Percentiles rank a stretch among this genome's conserved stretches.
Conservation (phyloP, 192 early-diverging fungal genomes). For the Coemansia sp. region DNA sequence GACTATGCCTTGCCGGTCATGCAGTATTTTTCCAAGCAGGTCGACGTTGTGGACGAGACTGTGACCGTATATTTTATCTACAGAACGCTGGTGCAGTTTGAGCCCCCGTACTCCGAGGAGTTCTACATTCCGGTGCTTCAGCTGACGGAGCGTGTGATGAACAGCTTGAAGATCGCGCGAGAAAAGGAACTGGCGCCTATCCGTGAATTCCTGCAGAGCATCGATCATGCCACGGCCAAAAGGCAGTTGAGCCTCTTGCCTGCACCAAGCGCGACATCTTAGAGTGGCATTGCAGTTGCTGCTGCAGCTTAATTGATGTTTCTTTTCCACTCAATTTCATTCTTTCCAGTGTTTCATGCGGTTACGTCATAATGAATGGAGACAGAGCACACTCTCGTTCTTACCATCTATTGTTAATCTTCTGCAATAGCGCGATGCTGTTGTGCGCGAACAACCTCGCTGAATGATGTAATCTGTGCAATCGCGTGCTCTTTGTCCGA, state of each 20-base stretch:
- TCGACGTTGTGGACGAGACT: slow-evolving; percentile 65
- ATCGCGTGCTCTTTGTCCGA: too few relatives aligned
- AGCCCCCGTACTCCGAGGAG: slow-evolving; percentile 29
- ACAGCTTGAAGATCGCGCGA: slow-evolving; percentile 28
- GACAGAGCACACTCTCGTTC: too few relatives aligned
- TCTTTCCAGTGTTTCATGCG: too few relatives aligned
- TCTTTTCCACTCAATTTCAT: background rate
- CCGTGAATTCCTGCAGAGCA: slow-evolving; percentile 24
- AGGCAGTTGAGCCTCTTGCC: slow-evolving; percentile 10
- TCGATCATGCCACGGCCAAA: slow-evolving; percentile 21
- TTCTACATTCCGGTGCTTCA: slow-evolving; percentile 30
- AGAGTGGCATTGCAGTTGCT: too few relatives aligned
- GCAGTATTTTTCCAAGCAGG: slow-evolving; percentile 57
- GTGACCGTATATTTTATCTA: slow-evolving; percentile 66
- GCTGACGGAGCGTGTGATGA: slow-evolving; percentile 25
- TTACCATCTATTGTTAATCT: too few relatives aligned
- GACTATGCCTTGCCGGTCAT: slow-evolving; percentile 64
- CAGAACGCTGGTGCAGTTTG: slow-evolving; percentile 30
- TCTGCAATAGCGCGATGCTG: too few relatives aligned
- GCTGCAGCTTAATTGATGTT: background rate
- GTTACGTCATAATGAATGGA: too few relatives aligned
- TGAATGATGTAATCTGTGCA: too few relatives aligned
- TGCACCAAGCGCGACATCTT: background rate
- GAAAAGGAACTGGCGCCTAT: slow-evolving; percentile 26
- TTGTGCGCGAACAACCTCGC: too few relatives aligned